A percentile compares a stretch with the other conserved stretches of the same genome.
Evolutionary conservation across 78 protist species (phyloP).

Genomic region (Polysphondylium violaceum): DNA sequence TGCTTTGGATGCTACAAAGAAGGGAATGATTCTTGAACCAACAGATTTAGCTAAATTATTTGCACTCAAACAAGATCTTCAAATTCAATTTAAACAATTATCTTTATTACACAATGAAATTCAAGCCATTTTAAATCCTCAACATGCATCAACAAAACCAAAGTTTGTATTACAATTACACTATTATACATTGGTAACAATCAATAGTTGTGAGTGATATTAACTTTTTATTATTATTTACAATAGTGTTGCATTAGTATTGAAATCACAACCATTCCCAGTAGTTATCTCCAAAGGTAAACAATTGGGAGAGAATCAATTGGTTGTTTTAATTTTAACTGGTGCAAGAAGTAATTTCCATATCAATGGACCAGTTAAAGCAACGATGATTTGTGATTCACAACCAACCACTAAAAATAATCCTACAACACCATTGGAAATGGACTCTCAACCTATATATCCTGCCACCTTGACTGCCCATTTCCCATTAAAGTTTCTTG

Average conservation of each 20-base stretch:
- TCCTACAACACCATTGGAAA: constrained; percentile 67
- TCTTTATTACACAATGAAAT: constrained; percentile 58
- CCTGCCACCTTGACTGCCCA: constrained; percentile 79
- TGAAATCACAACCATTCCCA: constrained; percentile 85
- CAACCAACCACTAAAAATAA: constrained; percentile 76
- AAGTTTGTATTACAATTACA: constrained; percentile 20
- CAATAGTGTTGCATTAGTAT: constrained; percentile 77
- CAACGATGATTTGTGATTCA: constrained; percentile 67
- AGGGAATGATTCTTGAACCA: constrained; percentile 79
- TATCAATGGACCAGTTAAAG: constrained; percentile 80
- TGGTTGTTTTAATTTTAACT: constrained; percentile 72
- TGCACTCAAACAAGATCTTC: constrained; percentile 71
- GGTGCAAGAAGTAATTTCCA: constrained; percentile 82
- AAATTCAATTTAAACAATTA: constrained; percentile 75
- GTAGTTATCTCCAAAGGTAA: constrained; percentile 79
- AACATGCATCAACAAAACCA: constrained; percentile 52
- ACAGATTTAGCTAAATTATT: constrained; percentile 72
- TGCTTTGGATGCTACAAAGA: constrained; percentile 73
- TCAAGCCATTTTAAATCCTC: constrained; percentile 69
- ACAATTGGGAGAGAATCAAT: constrained; percentile 77
- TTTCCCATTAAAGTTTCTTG: constrained; percentile 80
- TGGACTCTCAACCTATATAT: constrained; percentile 79
- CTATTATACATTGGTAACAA: background rate
- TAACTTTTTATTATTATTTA: background rate
- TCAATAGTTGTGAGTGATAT: background rate